Percentiles rank a stretch among this genome's conserved stretches.
Conservation (phyloP, 768 basidiomycete species). For the Tulasnella calospora region DNA sequence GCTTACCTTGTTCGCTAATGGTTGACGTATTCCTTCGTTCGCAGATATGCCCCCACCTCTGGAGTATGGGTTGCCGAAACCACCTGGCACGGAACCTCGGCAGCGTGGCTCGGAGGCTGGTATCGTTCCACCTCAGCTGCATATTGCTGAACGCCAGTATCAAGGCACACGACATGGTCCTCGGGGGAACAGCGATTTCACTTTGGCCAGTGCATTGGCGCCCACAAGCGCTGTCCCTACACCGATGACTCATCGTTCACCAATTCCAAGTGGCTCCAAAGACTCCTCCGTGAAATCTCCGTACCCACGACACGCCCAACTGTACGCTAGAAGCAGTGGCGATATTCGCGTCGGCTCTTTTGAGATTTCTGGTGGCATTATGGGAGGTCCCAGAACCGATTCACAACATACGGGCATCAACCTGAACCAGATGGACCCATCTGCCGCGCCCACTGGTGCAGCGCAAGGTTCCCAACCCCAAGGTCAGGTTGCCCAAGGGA, state of each 20-base stretch:
- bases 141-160: background rate
- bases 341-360: background rate
- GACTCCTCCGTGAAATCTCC: slow-evolving; percentile 3
- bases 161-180: background rate
- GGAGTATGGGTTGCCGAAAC: background rate
- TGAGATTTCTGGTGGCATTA: background rate
- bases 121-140: slow-evolving; percentile 9
- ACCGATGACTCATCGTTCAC: background rate
- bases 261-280: slow-evolving; percentile 2
- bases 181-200: slow-evolving; percentile 12
- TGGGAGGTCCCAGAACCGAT: background rate
- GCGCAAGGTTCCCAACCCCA: slow-evolving; percentile 33
- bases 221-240: slow-evolving; percentile 10
- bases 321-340: background rate
- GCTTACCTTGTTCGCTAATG: background rate
- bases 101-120: background rate
- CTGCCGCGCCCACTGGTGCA: slow-evolving; percentile 3
- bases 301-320: background rate
- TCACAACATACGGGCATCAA: slow-evolving; percentile 26
- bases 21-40: background rate
- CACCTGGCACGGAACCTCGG: background rate
- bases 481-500: slow-evolving; percentile 50
- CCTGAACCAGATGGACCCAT: slow-evolving; percentile 11
- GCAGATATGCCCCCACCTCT: background rate
- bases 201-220: background rate